Evolutionary conservation across 352 stramenopile species (phyloP), one percentile per base, ranked within the genome.

Genomic region (Globisporangium polare): DNA sequence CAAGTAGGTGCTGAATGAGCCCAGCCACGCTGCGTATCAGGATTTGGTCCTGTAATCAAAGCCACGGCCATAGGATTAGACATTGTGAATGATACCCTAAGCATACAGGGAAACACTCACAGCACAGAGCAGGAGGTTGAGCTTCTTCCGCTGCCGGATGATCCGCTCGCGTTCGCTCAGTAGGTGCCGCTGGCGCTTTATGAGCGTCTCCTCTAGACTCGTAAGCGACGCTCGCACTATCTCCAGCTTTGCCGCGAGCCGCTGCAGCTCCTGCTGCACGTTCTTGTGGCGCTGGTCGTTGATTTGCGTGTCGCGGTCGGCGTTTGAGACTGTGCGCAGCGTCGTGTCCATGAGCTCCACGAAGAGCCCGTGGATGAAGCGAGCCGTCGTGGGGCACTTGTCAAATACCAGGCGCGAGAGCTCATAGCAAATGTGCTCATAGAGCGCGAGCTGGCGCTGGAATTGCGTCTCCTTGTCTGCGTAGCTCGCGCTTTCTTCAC

Each of bases 371-470:
- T 83, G 76, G 6, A 86, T 58, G 29, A 86, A 78, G 7, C 72
- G 73, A 10, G 74, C 66, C 2, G 77, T 83, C 3, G 77, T 84
- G n/a, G 77, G 77, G 42, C 72, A 86, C 39, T 79, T 78, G 63
- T 84, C 74, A n/a, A 84, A 86, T 13, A 86, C 52, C 13, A 86
- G 69, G 0, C 77, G 70, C 5, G 67, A 64, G 9, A 83, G 53
- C 58, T 86, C 77, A 43, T 73, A 84, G 56, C 72, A 74, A 22
- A 86, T 31, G 6, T 62, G 63, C 46, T 86, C 77, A 13, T 67
- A 66, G 13, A 72, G 59, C 9, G 49, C 62, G 0, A 86, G 60
- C 15, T 66, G 42, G 1, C 60, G 31, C 12, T 59, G 52, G 54
- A 86, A 78, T 2, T 54, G 47, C 1, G 18, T 18, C 15, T 62